These are phyloP conservation scores for Suillus bovinus DNA, from an alignment of 768 basidiomycete species.

Conservation along the genomic window DNA sequence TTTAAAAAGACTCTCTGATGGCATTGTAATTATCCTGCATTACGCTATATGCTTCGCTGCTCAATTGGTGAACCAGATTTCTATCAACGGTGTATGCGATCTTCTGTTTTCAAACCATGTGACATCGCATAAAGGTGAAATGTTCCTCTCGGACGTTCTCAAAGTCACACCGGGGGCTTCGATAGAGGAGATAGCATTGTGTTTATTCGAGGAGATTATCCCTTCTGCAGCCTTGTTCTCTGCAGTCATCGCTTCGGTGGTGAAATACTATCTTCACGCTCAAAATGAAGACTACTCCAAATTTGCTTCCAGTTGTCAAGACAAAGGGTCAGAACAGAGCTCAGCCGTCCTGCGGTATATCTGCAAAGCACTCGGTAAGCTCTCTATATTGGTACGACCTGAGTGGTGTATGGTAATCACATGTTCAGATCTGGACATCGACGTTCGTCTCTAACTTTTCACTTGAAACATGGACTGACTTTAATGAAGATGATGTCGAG, in stretches of 20 bases:
- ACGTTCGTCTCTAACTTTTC: constrained; percentile 44
- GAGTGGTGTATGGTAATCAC: constrained; percentile 35
- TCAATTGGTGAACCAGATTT: constrained; percentile 9
- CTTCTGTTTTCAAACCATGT: constrained; percentile 20
- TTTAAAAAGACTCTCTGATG: constrained; percentile 20
- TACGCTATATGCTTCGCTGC: neutral
- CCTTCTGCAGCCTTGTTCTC: constrained; percentile 59
- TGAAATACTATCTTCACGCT: constrained; percentile 58
- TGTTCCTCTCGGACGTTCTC: constrained; percentile 21
- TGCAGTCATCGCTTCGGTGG: constrained; percentile 51
- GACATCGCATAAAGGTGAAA: constrained; percentile 25
- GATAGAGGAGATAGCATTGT: constrained; percentile 42
- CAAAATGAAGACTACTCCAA: constrained; percentile 33
- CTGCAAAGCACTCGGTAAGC: constrained; percentile 48
- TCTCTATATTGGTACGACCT: neutral
- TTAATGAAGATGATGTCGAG: constrained; percentile 38
- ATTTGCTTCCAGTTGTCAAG: constrained; percentile 38
- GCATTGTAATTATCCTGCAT: constrained; percentile 18
- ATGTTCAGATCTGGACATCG: constrained; percentile 19
- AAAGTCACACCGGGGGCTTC: constrained; percentile 8
- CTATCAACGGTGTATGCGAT: constrained; percentile 25
- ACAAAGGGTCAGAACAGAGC: constrained; percentile 24
- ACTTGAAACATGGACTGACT: constrained; percentile 37
- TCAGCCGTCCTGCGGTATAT: constrained; percentile 43
- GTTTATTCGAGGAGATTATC: constrained; percentile 53